Conservation (phyloP, 2,329 filamentous ascomycete genomes). For the Diaporthe humulicola region DNA sequence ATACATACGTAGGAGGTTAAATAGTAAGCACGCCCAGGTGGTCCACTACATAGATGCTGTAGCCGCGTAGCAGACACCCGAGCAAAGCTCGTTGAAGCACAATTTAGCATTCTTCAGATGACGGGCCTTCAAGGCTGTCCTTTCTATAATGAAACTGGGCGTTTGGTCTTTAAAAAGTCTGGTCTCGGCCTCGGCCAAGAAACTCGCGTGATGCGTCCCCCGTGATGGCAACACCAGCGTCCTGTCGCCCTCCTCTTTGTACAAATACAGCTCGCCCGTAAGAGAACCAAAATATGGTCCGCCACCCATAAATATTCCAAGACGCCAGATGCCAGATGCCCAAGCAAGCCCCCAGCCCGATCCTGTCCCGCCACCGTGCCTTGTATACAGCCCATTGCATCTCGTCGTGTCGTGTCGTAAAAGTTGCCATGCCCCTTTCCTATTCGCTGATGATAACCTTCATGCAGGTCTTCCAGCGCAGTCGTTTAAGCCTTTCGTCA, state of each 20-base stretch:
- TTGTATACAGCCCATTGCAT: constrained; percentile 13
- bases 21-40: too few species aligned
- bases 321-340: constrained; percentile 25
- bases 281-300: neutral
- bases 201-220: neutral
- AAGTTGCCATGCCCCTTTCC: neutral
- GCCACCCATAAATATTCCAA: constrained; percentile 19
- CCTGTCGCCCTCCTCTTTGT: constrained; percentile 5
- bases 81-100: too few species aligned
- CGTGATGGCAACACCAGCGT: neutral
- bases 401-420: constrained; percentile 27
- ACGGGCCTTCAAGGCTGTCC: constrained; percentile 20
- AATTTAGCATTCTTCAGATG: constrained; percentile 2
- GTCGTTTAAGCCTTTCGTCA: constrained; percentile 13
- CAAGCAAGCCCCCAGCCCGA: neutral
- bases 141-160: neutral
- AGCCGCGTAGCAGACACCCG: too few species aligned
- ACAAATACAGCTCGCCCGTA: constrained; percentile 10
- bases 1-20: too few species aligned
- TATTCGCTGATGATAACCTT: neutral
- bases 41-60: too few species aligned
- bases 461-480: neutral
- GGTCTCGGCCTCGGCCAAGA: neutral
- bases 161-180: neutral
- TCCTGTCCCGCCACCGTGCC: neutral